Base-by-base conservation (phyloP, 139 green algal species). In the Gonium pectorale region DNA sequence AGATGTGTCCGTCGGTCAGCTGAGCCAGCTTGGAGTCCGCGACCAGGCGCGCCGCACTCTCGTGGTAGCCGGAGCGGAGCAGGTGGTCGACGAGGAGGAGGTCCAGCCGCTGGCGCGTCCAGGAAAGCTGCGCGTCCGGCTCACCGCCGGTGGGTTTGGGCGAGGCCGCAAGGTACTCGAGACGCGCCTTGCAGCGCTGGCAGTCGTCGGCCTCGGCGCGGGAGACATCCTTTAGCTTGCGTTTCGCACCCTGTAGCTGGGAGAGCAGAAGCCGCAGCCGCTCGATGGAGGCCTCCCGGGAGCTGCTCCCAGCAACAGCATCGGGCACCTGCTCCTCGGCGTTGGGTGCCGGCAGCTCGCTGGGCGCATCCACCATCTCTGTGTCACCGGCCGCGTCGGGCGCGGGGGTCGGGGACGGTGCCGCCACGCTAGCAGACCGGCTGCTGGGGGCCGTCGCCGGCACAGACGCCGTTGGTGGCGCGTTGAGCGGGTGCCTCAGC, bases 1-100 rank as follows among this genome's bases (percentile, higher is more conserved):
- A 99, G 33, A 98, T 91, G 72, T 96, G 90, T 37, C 89, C 43
- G 77, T 99, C 96, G 11, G 93, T 89, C 38, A 98, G 91, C 7
- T 92, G 80, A 86, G 87, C 21, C 52, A 93, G 85, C 67, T 70
- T 71, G 0, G 88, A 62, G 27, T 81, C 67, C 43, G 80, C 26
- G 27, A 85, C 88, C 22, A 93, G 75, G 27, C 68, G 67, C 0
- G 43, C 27, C 22, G 90, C 87, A 40, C 87, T 80, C 7, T 84
- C 31, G 41, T 95, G 88, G 83, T 94, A 92, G 5, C 94, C 96
- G 19, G 35, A 69, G 15, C 95, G 88, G 54, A 98, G 88, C 89
- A 98, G 82, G 82, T 98, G 88, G 74, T 98, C 96, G 2, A 95
- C 90, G 24, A 98, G 77, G 17, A 98, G 78, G 3, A 89, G 56